Conservation (phyloP, 768 basidiomycete genomes). For the Tremella mesenterica region DNA sequence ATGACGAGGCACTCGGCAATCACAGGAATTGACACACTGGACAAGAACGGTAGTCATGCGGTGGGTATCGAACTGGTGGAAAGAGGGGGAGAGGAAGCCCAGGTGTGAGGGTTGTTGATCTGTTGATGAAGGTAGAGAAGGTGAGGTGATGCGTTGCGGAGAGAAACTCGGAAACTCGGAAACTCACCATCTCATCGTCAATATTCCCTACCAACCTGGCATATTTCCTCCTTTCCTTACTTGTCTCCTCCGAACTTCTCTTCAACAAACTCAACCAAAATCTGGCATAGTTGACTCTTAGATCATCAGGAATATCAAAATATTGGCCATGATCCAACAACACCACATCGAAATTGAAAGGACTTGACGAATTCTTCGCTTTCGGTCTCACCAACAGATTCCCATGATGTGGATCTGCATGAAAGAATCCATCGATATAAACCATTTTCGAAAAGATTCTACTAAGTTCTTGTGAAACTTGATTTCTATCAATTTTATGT, state of each 20-base stretch:
- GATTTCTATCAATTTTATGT: slow-evolving; percentile 81
- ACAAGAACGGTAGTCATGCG: no score
- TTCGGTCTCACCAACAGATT: slow-evolving; percentile 84
- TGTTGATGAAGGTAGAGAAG: no score
- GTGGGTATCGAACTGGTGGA: no score
- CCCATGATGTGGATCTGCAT: slow-evolving; percentile 75
- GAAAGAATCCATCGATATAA: slow-evolving; percentile 70
- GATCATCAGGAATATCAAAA: slow-evolving; percentile 72
- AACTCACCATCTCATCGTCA: slow-evolving; percentile 66
- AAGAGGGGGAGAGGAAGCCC: no score
- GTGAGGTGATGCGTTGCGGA: no score
- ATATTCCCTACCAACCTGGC: slow-evolving; percentile 87
- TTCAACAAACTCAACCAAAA: slow-evolving; percentile 80
- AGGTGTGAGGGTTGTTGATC: no score
- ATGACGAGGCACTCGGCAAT: not conserved
- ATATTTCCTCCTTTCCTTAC: slow-evolving; percentile 68
- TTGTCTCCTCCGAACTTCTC: slow-evolving; percentile 57
- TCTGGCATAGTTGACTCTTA: slow-evolving; percentile 63
- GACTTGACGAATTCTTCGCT: slow-evolving; percentile 56
- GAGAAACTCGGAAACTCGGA: not conserved
- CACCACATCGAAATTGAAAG: slow-evolving; percentile 93
- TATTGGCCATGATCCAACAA: slow-evolving; percentile 77
- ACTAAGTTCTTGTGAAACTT: slow-evolving; percentile 80
- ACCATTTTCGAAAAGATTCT: slow-evolving; percentile 93
- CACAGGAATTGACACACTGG: no score